Evolutionary conservation across 2,329 filamentous ascomycete species (phyloP).

Genomic region (Onygenales sp.): DNA sequence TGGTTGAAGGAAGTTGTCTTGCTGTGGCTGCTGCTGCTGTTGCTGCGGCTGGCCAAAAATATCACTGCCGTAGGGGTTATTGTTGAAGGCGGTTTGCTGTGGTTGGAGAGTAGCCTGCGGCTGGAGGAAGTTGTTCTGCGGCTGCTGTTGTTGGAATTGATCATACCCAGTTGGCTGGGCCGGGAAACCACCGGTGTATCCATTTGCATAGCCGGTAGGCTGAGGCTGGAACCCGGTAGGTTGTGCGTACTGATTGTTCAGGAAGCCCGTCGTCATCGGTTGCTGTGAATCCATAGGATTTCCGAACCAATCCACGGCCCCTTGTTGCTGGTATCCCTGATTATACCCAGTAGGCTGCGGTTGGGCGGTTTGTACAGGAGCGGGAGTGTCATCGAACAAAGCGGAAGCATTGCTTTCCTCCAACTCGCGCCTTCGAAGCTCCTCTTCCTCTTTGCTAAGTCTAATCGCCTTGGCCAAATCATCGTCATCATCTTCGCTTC

Average conservation of each 20-base stretch:
- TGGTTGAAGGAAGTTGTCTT: constrained; percentile 54
- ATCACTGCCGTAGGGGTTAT: constrained; percentile 47
- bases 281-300: constrained; percentile 79
- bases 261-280: constrained; percentile 57
- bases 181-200: constrained; percentile 60
- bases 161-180: constrained; percentile 63
- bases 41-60: constrained; percentile 42
- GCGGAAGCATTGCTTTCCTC: constrained; percentile 77
- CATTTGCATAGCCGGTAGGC: constrained; percentile 58
- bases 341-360: constrained; percentile 83
- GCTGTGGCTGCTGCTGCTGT: constrained; percentile 41
- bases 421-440: constrained; percentile 68
- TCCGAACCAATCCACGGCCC: constrained; percentile 92
- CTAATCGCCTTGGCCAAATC: constrained; percentile 92
- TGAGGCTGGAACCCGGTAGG: constrained; percentile 60
- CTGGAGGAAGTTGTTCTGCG: constrained; percentile 30
- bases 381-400: constrained; percentile 72
- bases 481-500: constrained; percentile 60
- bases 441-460: constrained; percentile 88
- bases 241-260: constrained; percentile 63
- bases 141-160: constrained; percentile 32
- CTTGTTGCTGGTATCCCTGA: constrained; percentile 95
- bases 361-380: constrained; percentile 53
- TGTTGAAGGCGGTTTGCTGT: constrained; percentile 49
- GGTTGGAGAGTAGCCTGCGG: constrained; percentile 44